phyloP scores from a whole-genome alignment of 768 basidiomycete genomes.

The Calocera viscosa region DNA sequence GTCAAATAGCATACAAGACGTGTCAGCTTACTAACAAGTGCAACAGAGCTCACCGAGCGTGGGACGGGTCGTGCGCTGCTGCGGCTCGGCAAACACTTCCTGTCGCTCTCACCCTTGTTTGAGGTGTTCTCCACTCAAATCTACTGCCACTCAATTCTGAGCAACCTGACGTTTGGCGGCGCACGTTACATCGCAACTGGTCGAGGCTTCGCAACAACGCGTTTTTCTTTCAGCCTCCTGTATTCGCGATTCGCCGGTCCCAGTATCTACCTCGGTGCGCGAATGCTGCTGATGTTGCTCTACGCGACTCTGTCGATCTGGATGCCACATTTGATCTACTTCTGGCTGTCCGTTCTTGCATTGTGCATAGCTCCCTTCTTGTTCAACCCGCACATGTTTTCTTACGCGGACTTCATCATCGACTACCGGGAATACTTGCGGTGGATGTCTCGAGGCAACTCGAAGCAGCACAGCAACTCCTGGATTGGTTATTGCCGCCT shows the following conservation, averaged over 20 bases:
- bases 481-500: slow-evolving; percentile 99
- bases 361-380: slow-evolving; percentile 93
- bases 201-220: slow-evolving; percentile 93
- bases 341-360: slow-evolving; percentile 90
- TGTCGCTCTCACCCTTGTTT: slow-evolving; percentile 87
- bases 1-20: slow-evolving; percentile 14
- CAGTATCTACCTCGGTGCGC: slow-evolving; percentile 92
- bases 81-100: slow-evolving; percentile 86
- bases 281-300: slow-evolving; percentile 80
- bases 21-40: background rate
- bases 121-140: slow-evolving; percentile 98
- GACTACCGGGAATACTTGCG: slow-evolving; percentile 94
- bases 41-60: slow-evolving; percentile 81
- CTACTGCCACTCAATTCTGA: slow-evolving; percentile 92
- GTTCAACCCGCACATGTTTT: slow-evolving; percentile 99
- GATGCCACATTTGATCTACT: slow-evolving; percentile 89
- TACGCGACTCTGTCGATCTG: slow-evolving; percentile 88
- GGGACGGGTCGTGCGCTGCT: slow-evolving; percentile 85
- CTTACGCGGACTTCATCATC: slow-evolving; percentile 90
- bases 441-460: slow-evolving; percentile 99
- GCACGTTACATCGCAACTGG: slow-evolving; percentile 98
- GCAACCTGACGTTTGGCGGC: slow-evolving; percentile 93
- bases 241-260: slow-evolving; percentile 98
- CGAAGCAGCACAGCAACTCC: slow-evolving; percentile 89
- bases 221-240: slow-evolving; percentile 87